phyloP scores from a whole-genome alignment of 2,329 filamentous ascomycete species.

The Waltergamsia citrina region DNA sequence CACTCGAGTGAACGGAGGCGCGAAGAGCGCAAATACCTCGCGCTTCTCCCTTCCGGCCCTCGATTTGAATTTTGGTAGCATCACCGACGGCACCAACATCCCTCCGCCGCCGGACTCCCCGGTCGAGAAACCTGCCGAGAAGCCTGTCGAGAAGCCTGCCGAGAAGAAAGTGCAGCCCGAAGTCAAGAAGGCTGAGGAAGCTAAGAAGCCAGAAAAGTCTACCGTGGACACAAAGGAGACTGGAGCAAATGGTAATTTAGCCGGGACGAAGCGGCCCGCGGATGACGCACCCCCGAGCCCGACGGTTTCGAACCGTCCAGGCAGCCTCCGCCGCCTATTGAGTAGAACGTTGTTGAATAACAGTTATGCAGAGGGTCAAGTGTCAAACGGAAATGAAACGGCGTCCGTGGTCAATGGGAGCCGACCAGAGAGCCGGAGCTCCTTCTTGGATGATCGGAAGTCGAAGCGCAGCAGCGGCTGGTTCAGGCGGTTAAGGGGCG shows the following conservation, averaged over 20 bases:
- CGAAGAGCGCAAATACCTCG: slow-evolving; percentile 9
- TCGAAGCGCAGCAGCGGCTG: slow-evolving; percentile 47
- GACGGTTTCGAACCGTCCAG: slow-evolving; percentile 36
- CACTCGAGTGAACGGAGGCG: slow-evolving; percentile 17
- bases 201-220: slow-evolving; percentile 6
- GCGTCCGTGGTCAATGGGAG: slow-evolving; percentile 16
- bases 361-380: slow-evolving; percentile 39
- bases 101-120: slow-evolving; percentile 49
- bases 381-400: slow-evolving; percentile 20
- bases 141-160: slow-evolving; percentile 23
- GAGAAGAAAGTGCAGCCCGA: not conserved
- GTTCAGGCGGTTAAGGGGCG: slow-evolving; percentile 43
- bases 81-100: slow-evolving; percentile 53
- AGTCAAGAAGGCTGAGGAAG: not conserved
- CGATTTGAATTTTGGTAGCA: slow-evolving; percentile 47
- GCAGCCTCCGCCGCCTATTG: slow-evolving; percentile 48
- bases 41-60: slow-evolving; percentile 49
- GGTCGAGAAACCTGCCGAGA: slow-evolving; percentile 27
- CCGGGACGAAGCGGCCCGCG: slow-evolving; percentile 37
- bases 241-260: slow-evolving; percentile 30
- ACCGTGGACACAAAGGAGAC: slow-evolving; percentile 4
- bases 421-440: slow-evolving; percentile 42
- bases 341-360: slow-evolving; percentile 46
- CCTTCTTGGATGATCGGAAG: slow-evolving; percentile 41
- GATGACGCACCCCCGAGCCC: slow-evolving; percentile 44